Percentiles rank a stretch among this genome's conserved stretches.
phyloP scores from a whole-genome alignment of 169 alveolate genomes.

The Eimeria praecox region DNA sequence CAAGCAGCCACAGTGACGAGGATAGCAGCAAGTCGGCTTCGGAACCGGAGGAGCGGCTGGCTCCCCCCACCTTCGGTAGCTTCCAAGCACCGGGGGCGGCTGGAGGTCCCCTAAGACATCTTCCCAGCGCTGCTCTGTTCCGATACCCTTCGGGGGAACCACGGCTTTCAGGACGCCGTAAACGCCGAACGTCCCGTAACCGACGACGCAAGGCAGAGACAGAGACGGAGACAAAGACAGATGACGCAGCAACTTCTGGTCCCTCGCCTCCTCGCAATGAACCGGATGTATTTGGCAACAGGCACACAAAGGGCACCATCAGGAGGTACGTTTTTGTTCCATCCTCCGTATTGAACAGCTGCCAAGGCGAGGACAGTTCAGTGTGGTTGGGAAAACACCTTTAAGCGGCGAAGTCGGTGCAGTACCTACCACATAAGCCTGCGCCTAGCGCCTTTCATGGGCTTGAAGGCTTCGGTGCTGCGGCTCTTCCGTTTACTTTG shows the following conservation, averaged over 20 bases:
- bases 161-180: conserved; percentile 39
- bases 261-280: conserved; percentile 48
- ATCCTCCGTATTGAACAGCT: not conserved
- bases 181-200: conserved; percentile 39
- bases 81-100: conserved; percentile 73
- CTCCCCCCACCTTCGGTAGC: conserved; percentile 47
- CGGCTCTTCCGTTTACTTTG: not conserved
- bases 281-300: conserved; percentile 48
- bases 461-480: not conserved
- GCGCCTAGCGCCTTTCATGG: too few species aligned
- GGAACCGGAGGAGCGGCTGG: conserved; percentile 22
- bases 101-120: conserved; percentile 57
- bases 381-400: not conserved
- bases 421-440: too few species aligned
- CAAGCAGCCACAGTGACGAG: conserved; percentile 51
- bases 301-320: conserved; percentile 72
- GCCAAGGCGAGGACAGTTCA: not conserved
- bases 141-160: conserved; percentile 72
- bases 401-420: not conserved
- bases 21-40: conserved; percentile 62
- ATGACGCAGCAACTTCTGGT: conserved; percentile 27
- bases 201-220: conserved; percentile 63
- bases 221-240: conserved; percentile 47
- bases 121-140: conserved; percentile 60
- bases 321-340: conserved; percentile 42